Conservation (phyloP, 2,329 filamentous ascomycete species). For the Bretziella fagacearum region DNA sequence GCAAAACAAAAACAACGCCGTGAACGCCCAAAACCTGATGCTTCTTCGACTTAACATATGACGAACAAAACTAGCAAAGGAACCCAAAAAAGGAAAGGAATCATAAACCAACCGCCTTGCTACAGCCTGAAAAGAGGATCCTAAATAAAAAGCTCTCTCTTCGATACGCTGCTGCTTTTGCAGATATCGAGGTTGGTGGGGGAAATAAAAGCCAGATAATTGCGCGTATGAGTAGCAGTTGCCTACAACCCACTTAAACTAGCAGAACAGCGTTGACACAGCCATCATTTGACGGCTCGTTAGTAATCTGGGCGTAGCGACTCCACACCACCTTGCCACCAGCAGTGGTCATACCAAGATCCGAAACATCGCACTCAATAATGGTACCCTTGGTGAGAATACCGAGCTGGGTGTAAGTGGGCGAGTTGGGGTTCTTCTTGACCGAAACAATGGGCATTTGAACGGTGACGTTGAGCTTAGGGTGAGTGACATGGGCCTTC, state of each 20-base stretch:
- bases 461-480: constrained; percentile 70
- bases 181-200: background rate
- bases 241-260: constrained; percentile 17
- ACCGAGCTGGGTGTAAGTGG: constrained; percentile 81
- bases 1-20: constrained; percentile 6
- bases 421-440: constrained; percentile 59
- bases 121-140: too few relatives aligned
- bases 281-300: constrained; percentile 32
- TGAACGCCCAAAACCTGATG: constrained; percentile 12
- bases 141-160: too few relatives aligned
- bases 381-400: constrained; percentile 67
- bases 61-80: constrained; percentile 7
- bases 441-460: constrained; percentile 62
- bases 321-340: constrained; percentile 91
- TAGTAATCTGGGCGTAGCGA: constrained; percentile 56
- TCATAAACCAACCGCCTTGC: background rate
- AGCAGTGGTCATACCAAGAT: constrained; percentile 79
- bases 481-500: constrained; percentile 44
- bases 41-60: constrained; percentile 1
- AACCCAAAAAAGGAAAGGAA: constrained; percentile 6
- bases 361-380: constrained; percentile 83
- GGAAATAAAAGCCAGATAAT: too few relatives aligned
- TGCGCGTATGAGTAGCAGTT: too few relatives aligned
- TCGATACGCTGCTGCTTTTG: too few relatives aligned
- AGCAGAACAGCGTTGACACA: constrained; percentile 28